Conservation (phyloP, 1,284 basidiomycete species). For the Vanrija sp. region DNA sequence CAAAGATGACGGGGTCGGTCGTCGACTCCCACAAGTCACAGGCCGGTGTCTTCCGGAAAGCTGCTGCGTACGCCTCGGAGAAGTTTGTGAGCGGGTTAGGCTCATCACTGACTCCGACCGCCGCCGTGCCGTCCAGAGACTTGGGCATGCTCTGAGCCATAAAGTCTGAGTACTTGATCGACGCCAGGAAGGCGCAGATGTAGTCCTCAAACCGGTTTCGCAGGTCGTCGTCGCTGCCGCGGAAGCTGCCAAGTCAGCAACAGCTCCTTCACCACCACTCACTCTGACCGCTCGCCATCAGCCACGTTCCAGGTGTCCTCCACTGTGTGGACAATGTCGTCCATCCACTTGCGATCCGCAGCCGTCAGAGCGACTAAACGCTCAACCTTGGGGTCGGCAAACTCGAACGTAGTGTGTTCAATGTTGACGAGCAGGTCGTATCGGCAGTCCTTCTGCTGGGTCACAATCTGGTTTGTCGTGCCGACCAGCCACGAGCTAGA, state of each 20-base stretch:
- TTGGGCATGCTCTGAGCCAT: constrained; percentile 21
- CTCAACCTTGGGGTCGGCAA: constrained; percentile 75
- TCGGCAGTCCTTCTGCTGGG: constrained; percentile 75
- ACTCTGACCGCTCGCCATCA: constrained; percentile 43
- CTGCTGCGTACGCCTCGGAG: constrained; percentile 73
- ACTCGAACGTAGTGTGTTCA: constrained; percentile 77
- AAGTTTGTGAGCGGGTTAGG: constrained; percentile 62
- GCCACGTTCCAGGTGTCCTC: constrained; percentile 66
- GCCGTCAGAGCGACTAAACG: constrained; percentile 74
- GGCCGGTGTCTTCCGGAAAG: constrained; percentile 77
- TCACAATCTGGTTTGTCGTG: constrained; percentile 93
- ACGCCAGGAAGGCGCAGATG: constrained; percentile 52
- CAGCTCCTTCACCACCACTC: too few relatives aligned
- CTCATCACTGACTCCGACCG: constrained; percentile 9
- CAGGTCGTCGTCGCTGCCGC: constrained; percentile 89
- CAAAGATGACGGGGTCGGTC: constrained; percentile 84
- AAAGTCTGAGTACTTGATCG: constrained; percentile 83
- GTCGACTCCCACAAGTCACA: constrained; percentile 80
- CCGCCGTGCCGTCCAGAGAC: background rate
- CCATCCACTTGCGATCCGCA: constrained; percentile 96
- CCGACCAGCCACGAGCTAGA: constrained; percentile 76
- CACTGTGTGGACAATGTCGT: constrained; percentile 70
- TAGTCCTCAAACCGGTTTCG: constrained; percentile 67
- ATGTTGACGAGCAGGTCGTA: constrained; percentile 88
- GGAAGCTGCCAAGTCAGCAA: constrained; percentile 58